phyloP scores from a whole-genome alignment of 2,329 filamentous ascomycete species.

The Colletotrichum phormii region DNA sequence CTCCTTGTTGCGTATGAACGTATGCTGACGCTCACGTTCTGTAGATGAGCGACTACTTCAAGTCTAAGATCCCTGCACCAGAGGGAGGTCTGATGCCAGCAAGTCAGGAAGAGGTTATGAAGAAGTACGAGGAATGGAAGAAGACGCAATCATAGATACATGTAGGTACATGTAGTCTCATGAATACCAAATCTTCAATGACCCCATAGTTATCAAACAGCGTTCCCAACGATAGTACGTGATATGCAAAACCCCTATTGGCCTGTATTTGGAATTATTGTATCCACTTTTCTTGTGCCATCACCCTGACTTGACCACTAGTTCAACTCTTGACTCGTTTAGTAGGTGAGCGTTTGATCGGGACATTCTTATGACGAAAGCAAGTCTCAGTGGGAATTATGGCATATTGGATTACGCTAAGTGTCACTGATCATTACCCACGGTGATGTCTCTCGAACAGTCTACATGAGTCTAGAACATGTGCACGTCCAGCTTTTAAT shows the following conservation, averaged over 20 bases:
- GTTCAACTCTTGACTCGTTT: not conserved
- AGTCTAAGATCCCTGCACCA: constrained; percentile 69
- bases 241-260: not conserved
- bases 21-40: not conserved
- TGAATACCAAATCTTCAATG: not conserved
- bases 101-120: constrained; percentile 25
- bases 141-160: constrained; percentile 16
- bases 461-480: too few relatives aligned
- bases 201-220: not conserved
- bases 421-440: too few relatives aligned
- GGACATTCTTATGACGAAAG: too few relatives aligned
- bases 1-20: too few relatives aligned
- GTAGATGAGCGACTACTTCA: constrained; percentile 77
- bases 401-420: too few relatives aligned
- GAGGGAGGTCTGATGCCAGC: constrained; percentile 72
- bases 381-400: too few relatives aligned
- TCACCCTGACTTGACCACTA: too few relatives aligned
- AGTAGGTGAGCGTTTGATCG: too few relatives aligned
- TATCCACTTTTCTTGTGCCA: not conserved
- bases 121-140: constrained; percentile 34
- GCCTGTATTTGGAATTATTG: not conserved
- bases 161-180: not conserved
- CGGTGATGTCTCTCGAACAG: too few relatives aligned
- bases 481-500: too few relatives aligned
- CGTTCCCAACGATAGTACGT: not conserved